Base-by-base conservation (phyloP, 2,329 filamentous ascomycete genomes). In the Colletotrichum endophyticum region DNA sequence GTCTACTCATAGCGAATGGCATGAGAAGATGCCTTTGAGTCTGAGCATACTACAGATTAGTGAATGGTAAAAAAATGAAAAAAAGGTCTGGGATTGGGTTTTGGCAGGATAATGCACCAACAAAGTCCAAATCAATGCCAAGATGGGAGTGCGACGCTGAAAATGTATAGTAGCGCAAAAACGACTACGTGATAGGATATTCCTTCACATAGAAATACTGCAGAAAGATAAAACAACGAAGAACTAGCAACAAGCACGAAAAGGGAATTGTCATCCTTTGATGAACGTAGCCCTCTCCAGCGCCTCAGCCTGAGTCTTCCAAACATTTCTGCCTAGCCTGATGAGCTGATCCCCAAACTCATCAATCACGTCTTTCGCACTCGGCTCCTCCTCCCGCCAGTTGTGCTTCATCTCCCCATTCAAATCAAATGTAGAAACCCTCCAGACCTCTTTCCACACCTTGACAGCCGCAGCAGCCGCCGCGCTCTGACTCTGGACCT, bases 371-470 rank as follows among this genome's bases (percentile, higher is more conserved):
- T 62, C 27, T 6, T 62, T 22, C 16, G 59, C 27, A 25, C 22
- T 32, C 1, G 28, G 13, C 59, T 22, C 59, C 59, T 62, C 56
- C 13, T 49, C 44, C 0, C n/a, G 44, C 44, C 44, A 49, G 3
- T 22, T 22, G n/a, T 49, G 44, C 44, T 28, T 59, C 22, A 28
- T 28, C 22, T 59, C 56, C 4, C 56, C 56, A 1, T 27, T 27
- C 16, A 62, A 22, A 22, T 62, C 30, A n/a, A 62, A 85, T 0
- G 87, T 90, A 5, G 85, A 82, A 1, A 75, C 49, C 36, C 76
- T 82, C 86, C 86, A 91, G 8, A 53, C 53, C 71, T 22, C 70
- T 78, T 87, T 88, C 87, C 87, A 91, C 6, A 19, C 62, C 5
- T 78, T 57, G 3, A 91, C 77, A 0, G 87, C 85, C 11, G 73